Conservation (phyloP, 257 asterid genomes). For the Primulina tabacum region DNA sequence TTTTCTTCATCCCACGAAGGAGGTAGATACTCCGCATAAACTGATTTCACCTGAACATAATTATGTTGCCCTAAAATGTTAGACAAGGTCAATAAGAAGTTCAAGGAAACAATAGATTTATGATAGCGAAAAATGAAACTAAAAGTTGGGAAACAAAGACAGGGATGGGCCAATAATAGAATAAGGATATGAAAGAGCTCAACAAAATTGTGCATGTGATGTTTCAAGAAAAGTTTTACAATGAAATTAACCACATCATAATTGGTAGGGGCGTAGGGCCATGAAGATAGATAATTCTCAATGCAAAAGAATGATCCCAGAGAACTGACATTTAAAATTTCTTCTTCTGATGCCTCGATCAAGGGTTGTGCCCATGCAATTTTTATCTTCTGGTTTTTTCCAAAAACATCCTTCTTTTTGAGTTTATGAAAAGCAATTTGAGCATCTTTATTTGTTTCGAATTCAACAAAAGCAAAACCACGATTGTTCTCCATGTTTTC, state of each 20-base stretch:
- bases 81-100: slow-evolving; percentile 17
- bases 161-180: slow-evolving; percentile 19
- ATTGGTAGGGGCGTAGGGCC: not conserved
- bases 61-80: slow-evolving; percentile 26
- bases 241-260: not conserved
- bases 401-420: slow-evolving; percentile 50
- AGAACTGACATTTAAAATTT: slow-evolving; percentile 55
- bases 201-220: not conserved
- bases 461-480: slow-evolving; percentile 72
- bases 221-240: not conserved
- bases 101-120: slow-evolving; percentile 11
- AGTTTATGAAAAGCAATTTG: slow-evolving; percentile 57
- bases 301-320: slow-evolving; percentile 18
- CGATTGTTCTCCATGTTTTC: slow-evolving; percentile 50
- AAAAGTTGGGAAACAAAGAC: not conserved
- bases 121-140: not conserved
- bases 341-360: slow-evolving; percentile 56
- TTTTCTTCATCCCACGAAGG: slow-evolving; percentile 56
- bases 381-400: slow-evolving; percentile 39
- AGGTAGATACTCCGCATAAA: slow-evolving; percentile 67
- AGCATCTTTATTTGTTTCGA: slow-evolving; percentile 66
- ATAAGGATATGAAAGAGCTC: not conserved
- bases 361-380: slow-evolving; percentile 80
- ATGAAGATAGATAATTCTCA: slow-evolving; percentile 13
- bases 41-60: slow-evolving; percentile 50